Base-by-base conservation (phyloP, 2,329 filamentous ascomycete species). In the Apiospora marii region DNA sequence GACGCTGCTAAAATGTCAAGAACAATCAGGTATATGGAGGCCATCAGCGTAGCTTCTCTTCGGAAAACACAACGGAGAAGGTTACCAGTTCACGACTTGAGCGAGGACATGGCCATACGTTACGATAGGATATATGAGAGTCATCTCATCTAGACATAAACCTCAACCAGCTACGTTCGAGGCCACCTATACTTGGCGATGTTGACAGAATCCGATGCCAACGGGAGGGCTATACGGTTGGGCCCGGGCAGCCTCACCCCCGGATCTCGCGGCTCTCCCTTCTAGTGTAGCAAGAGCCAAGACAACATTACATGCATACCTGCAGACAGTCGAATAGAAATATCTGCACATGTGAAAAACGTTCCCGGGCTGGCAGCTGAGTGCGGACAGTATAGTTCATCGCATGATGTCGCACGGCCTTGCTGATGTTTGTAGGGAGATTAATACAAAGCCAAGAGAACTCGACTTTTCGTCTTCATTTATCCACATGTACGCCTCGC, bases 221-320 rank as follows among this genome's bases (percentile, higher is more conserved):
- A n/a, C 53, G 58, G 58, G 22, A 64, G 58, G 41, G 30, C 53
- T 37, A 37, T 61, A 41, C 34, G 34, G 34, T n/a, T 41, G 19
- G 58, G 58, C 58, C 58, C 19, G 19, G 30, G 53, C 16, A 37
- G 27, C 53, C 30, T 30, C 22, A 27, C 30, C 19, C 34, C 30
- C 53, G 30, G 53, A 61, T 61, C 53, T 61, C 30, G 19, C 53
- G 53, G 53, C 53, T 61, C 53, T 37, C 53, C 30, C 3, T 37
- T 16, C 30, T 41, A 13, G 58, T 64, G 34, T 34, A n/a, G 19
- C 19, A 64, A 64, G 34, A 64, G 34, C 58, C 34, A 41, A 41
- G 58, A 41, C 1, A 51, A 22, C 34, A n/a, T 41, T 24, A 5
- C 37, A 34, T 41, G 34, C 34, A 64, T 64, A 41, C n/a, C 34